Conservation (phyloP, 129 eudicot species). For the Dittrichia graveolens region DNA sequence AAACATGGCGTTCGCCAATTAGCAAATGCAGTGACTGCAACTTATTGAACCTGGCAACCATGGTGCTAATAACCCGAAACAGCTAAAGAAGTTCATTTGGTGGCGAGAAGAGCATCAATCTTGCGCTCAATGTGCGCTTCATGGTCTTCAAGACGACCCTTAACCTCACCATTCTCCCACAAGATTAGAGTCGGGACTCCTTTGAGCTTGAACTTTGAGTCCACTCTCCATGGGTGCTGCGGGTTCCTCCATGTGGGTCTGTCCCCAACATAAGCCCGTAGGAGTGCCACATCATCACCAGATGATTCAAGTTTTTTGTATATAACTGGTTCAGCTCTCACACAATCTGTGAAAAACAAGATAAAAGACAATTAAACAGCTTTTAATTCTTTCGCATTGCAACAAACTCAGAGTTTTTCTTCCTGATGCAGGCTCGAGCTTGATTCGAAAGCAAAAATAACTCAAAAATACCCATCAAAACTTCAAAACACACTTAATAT, state of each 20-base stretch:
- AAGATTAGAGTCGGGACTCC: constrained; percentile 87
- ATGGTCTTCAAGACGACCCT: constrained; percentile 89
- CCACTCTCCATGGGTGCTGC: constrained; percentile 80
- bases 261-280: constrained; percentile 90
- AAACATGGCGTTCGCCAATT: constrained; percentile 17
- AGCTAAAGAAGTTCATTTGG: constrained; percentile 31
- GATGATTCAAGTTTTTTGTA: constrained; percentile 73
- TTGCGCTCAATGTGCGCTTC: constrained; percentile 78
- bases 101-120: constrained; percentile 60
- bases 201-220: constrained; percentile 70
- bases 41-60: constrained; percentile 12
- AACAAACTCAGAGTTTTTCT: neutral
- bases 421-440: neutral
- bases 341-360: constrained; percentile 61
- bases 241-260: constrained; percentile 90
- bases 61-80: neutral
- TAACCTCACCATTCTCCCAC: constrained; percentile 68
- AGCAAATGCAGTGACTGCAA: constrained; percentile 25
- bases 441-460: neutral
- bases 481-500: neutral
- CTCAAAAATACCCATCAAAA: no score
- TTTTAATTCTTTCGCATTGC: neutral
- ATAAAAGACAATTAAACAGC: neutral
- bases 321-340: constrained; percentile 93
- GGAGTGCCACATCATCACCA: constrained; percentile 54